Base-by-base conservation (phyloP, 2,329 filamentous ascomycete species). In the Sphaerulina vaccinii region DNA sequence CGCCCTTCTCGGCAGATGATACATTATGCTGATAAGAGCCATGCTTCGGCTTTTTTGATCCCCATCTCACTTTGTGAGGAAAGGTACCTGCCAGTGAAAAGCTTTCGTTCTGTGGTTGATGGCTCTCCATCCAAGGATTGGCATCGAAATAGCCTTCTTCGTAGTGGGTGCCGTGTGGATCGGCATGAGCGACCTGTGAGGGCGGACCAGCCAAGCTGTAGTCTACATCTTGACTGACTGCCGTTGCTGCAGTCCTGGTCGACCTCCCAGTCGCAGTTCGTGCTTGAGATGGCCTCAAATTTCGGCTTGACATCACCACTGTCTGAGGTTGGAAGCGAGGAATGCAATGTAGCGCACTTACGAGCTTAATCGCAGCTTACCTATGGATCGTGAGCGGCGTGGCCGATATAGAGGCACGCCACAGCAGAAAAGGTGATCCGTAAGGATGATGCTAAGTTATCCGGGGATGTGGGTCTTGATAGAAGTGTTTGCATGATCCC, bases 81-180 rank as follows among this genome's bases (percentile, higher is more conserved):
- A 64, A 60, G 1, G 62, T 65, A 16, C 57, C 50, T 3, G 59
- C 61, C 21, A 65, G 48, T 5, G 55, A 59, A 44, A 65, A 64
- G 21, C 47, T 58, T 2, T 57, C 54, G n/a, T 59, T 29, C 16
- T 13, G 38, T n/a, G 55, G 47, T 13, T 60, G 36, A 10, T 56
- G 45, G 15, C 55, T 52, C 13, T 62, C 56, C 53, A 62, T 64
- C 52, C 56, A 51, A 23, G 63, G 62, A 47, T 65, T 65, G 5
- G 57, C 49, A 18, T 58, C 51, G 22, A 57, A 57, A 37, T 65
- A 65, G 38, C 60, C 63, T 42, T 63, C 57, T 8, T 58, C 53
- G 35, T 57, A 62, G 37, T 62, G 60, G 0, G 65, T 65, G 48
- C 63, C 48, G 38, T 68, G 60, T 15, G 54, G 54, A 37, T 61